Conservation (phyloP, 2,329 filamentous ascomycete species). For the Stachybotrys chlorohalonatus region DNA sequence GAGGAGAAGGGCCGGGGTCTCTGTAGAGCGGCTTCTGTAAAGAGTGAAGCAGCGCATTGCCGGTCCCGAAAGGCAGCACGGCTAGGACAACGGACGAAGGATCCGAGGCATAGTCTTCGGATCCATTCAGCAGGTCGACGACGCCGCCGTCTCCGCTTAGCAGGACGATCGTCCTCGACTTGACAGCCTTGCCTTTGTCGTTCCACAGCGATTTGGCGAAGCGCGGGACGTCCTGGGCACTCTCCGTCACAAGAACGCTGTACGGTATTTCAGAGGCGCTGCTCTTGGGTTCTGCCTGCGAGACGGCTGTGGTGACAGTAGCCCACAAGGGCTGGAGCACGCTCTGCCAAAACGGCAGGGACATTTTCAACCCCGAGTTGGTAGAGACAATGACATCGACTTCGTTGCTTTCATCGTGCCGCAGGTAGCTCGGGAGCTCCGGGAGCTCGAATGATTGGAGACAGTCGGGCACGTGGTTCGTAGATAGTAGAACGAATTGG, state of each 20-base stretch:
- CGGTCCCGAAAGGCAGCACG: slow-evolving; percentile 54
- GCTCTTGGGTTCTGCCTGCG: slow-evolving; percentile 5
- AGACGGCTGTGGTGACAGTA: slow-evolving; percentile 19
- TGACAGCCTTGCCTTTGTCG: slow-evolving; percentile 16
- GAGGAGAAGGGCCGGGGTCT: slow-evolving; percentile 23
- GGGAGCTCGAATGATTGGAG: slow-evolving; percentile 25
- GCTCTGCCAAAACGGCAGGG: slow-evolving; percentile 43
- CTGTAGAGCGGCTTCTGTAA: slow-evolving; percentile 49
- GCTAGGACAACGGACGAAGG: slow-evolving; percentile 33
- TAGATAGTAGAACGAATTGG: slow-evolving; percentile 17
- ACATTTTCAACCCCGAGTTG: slow-evolving; percentile 52
- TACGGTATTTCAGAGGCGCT: slow-evolving; percentile 1
- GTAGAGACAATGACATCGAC: slow-evolving; percentile 62
- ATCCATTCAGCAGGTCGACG: slow-evolving; percentile 70
- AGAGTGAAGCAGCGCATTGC: slow-evolving; percentile 56
- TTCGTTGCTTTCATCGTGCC: slow-evolving; percentile 10
- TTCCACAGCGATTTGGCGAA: slow-evolving; percentile 40
- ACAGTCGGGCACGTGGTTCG: slow-evolving; percentile 26
- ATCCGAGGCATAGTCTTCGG: slow-evolving; percentile 12
- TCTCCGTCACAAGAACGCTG: slow-evolving; percentile 51
- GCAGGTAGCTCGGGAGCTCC: slow-evolving; percentile 28
- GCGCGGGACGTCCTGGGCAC: slow-evolving; percentile 52
- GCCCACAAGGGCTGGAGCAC: slow-evolving; percentile 48
- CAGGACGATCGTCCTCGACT: slow-evolving; percentile 55
- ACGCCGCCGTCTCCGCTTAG: slow-evolving; percentile 84